Evolutionary conservation across 805 yeast genomes (phyloP).

Genomic region (Candida parachauliodes): DNA sequence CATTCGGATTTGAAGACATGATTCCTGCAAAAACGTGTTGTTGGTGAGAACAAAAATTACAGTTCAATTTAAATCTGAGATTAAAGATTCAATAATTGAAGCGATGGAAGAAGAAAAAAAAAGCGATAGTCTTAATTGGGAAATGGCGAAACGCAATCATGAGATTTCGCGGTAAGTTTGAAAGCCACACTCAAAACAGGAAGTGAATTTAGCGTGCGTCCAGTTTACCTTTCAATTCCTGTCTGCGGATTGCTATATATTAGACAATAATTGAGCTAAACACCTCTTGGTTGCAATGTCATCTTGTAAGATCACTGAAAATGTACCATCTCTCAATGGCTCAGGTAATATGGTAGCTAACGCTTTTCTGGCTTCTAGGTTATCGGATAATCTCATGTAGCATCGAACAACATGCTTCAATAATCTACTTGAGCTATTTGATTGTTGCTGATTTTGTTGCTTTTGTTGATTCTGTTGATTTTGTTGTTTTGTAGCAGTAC

Average conservation of each 20-base stretch:
- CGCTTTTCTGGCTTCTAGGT: conserved; percentile 85
- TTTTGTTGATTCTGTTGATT: conserved; percentile 14
- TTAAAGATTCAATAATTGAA: too few species aligned
- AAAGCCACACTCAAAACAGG: too few species aligned
- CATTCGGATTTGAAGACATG: too few species aligned
- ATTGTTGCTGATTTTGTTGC: conserved; percentile 12
- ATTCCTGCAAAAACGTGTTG: background rate
- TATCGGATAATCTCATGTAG: conserved; percentile 84
- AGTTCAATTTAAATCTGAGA: too few species aligned
- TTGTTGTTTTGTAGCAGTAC: conserved; percentile 21
- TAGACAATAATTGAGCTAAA: conserved; percentile 73
- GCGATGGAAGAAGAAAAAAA: conserved; percentile 2
- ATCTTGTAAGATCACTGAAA: conserved; percentile 72
- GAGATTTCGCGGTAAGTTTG: background rate
- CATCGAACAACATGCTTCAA: conserved; percentile 93
- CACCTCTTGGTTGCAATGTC: conserved; percentile 87
- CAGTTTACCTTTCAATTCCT: too few species aligned
- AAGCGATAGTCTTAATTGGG: background rate
- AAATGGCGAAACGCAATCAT: background rate
- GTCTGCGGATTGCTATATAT: conserved; percentile 29
- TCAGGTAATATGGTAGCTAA: conserved; percentile 81
- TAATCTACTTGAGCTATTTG: conserved; percentile 66
- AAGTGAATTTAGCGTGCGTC: too few species aligned
- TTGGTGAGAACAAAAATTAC: too few species aligned
- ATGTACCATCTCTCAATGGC: conserved; percentile 83